Evolutionary conservation across 2,329 filamentous ascomycete genomes (phyloP).

Genomic region (Sarocladiaceae sp.): DNA sequence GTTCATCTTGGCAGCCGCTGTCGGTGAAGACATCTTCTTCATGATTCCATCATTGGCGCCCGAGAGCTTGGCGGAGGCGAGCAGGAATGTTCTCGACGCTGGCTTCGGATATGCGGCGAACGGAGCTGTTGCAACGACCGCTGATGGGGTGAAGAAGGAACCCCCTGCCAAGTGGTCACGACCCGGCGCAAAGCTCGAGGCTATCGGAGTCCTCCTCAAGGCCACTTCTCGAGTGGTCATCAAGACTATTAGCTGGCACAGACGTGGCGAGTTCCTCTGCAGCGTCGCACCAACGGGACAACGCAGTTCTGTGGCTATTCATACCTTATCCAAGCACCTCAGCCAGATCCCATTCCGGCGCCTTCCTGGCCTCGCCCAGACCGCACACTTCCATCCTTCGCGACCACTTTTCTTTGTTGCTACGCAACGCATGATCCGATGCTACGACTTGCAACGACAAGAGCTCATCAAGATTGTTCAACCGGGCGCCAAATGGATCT

Average conservation of each 20-base stretch:
- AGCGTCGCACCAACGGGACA: conserved; percentile 81
- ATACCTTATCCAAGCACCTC: conserved; percentile 90
- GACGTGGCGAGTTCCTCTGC: conserved; percentile 89
- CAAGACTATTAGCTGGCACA: conserved; percentile 91
- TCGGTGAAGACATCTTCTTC: conserved; percentile 81
- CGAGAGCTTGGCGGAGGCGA: conserved; percentile 67
- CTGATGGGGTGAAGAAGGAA: conserved; percentile 62
- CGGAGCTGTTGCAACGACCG: conserved; percentile 49
- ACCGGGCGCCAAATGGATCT: conserved; percentile 91
- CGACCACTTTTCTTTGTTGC: conserved; percentile 94
- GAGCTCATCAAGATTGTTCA: conserved; percentile 90
- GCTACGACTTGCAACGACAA: conserved; percentile 89
- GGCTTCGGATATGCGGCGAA: conserved; percentile 92
- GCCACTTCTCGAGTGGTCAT: conserved; percentile 75
- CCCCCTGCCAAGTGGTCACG: conserved; percentile 79
- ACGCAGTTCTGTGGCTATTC: conserved; percentile 80
- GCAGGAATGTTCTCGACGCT: conserved; percentile 72
- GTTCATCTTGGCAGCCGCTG: conserved; percentile 76
- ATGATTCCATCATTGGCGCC: conserved; percentile 73
- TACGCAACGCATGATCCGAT: conserved; percentile 86
- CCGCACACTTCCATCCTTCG: conserved; percentile 90
- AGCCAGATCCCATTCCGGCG: conserved; percentile 91
- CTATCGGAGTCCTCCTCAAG: conserved; percentile 74
- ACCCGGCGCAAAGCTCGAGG: conserved; percentile 68
- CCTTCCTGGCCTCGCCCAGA: conserved; percentile 71